phyloP scores from a whole-genome alignment of 2,329 filamentous ascomycete genomes.

The Penicillium sp. region DNA sequence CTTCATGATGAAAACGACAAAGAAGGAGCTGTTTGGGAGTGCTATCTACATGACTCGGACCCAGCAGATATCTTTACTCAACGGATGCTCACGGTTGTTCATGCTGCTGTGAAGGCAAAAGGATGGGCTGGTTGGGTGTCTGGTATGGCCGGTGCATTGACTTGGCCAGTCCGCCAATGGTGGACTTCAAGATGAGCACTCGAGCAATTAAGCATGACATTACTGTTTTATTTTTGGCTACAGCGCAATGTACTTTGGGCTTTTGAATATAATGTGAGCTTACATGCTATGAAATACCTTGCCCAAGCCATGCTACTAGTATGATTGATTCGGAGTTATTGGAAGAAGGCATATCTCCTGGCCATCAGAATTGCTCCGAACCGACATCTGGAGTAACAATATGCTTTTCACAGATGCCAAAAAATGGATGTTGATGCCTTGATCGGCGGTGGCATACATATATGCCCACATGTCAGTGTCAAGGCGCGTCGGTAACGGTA shows the following conservation, averaged over 20 bases:
- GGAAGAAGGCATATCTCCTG: background rate
- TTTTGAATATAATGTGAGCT: background rate
- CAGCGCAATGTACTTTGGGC: background rate
- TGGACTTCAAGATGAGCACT: slow-evolving; percentile 1
- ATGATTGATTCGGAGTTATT: background rate
- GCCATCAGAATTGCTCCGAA: background rate
- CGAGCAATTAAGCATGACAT: background rate
- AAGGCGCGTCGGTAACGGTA: no score
- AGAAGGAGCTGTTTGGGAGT: slow-evolving; percentile 10
- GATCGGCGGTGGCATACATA: no score
- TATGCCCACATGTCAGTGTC: no score
- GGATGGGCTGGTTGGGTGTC: slow-evolving; percentile 10
- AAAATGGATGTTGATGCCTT: no score
- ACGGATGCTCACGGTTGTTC: slow-evolving; percentile 6
- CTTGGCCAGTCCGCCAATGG: slow-evolving; percentile 9
- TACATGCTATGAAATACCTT: background rate
- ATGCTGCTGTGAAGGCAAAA: slow-evolving; percentile 1
- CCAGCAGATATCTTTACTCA: slow-evolving; percentile 12
- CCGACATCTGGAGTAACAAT: no score
- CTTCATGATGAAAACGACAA: background rate
- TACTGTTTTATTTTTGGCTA: background rate
- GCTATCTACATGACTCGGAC: slow-evolving; percentile 11
- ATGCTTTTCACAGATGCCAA: no score
- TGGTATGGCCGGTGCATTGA: slow-evolving; percentile 10
- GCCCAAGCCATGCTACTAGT: background rate